phyloP scores from a whole-genome alignment of 768 basidiomycete species.

The Auricularia sp. region DNA sequence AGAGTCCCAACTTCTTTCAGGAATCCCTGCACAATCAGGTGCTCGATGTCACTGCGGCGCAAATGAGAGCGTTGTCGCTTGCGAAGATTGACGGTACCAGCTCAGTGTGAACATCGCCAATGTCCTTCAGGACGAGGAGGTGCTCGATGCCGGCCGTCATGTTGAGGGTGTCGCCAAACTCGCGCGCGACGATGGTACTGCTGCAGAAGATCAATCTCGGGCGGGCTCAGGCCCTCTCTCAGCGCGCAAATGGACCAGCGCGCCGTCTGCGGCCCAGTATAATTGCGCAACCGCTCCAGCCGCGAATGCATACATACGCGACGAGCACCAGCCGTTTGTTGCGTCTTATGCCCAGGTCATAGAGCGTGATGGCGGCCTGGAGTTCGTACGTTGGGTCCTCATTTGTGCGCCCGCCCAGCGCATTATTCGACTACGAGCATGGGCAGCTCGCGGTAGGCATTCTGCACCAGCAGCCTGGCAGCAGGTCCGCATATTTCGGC shows the following conservation, averaged over 20 bases:
- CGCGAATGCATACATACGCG: constrained; percentile 76
- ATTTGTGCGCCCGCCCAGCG: constrained; percentile 20
- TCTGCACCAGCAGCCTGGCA: constrained; percentile 48
- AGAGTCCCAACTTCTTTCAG: constrained; percentile 58
- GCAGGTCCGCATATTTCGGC: constrained; percentile 74
- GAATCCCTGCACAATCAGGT: constrained; percentile 88
- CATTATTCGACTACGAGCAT: constrained; percentile 55
- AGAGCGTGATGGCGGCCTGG: constrained; percentile 58
- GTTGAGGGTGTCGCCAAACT: constrained; percentile 60
- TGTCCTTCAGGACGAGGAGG: constrained; percentile 79
- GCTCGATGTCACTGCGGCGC: constrained; percentile 80
- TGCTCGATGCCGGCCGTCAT: constrained; percentile 71
- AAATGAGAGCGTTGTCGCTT: constrained; percentile 88
- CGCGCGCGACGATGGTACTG: constrained; percentile 59
- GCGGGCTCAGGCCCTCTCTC: constrained; percentile 64
- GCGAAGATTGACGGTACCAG: constrained; percentile 77
- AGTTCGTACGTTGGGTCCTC: constrained; percentile 37
- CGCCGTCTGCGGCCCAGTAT: constrained; percentile 85
- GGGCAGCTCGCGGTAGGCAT: constrained; percentile 83
- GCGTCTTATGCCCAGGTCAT: constrained; percentile 79
- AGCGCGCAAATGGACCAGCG: constrained; percentile 74
- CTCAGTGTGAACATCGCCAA: constrained; percentile 88
- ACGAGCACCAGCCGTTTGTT: constrained; percentile 93
- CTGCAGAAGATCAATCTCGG: constrained; percentile 76
- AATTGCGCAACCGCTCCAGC: constrained; percentile 72